These are phyloP conservation scores for Malus hybrid DNA, from an alignment of 331 rosid species.

Conservation along the genomic window DNA sequence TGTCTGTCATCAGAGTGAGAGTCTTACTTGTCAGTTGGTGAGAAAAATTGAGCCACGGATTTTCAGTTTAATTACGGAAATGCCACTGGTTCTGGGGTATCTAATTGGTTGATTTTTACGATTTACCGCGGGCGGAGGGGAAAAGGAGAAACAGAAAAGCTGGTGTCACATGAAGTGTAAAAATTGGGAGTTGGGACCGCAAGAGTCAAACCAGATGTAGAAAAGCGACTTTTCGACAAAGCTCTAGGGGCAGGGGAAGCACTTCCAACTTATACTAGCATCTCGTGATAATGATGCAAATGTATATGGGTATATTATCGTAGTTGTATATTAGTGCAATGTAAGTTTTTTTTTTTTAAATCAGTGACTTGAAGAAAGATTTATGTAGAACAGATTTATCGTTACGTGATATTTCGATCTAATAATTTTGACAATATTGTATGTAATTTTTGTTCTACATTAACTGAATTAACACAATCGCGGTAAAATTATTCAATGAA, in stretches of 20 bases:
- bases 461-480: too few relatives aligned
- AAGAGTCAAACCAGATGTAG: constrained; percentile 8
- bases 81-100: constrained; percentile 30
- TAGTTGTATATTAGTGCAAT: too few relatives aligned
- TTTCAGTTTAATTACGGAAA: constrained; percentile 25
- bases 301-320: too few relatives aligned
- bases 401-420: accelerated
- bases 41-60: constrained; percentile 16
- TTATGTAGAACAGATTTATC: too few relatives aligned
- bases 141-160: background rate
- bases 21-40: background rate
- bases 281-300: too few relatives aligned
- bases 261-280: too few relatives aligned
- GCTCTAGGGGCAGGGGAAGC: background rate
- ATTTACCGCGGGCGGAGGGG: constrained; percentile 12
- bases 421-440: too few relatives aligned
- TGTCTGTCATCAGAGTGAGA: constrained; percentile 1
- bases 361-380: too few relatives aligned
- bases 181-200: background rate
- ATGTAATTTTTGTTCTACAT: too few relatives aligned
- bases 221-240: constrained; percentile 8
- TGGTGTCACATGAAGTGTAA: background rate
- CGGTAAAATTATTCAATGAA: too few relatives aligned
- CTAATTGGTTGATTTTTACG: background rate
- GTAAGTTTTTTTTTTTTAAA: too few relatives aligned